Conservation (phyloP, 768 basidiomycete species). For the Boletus subcaerulescens region DNA sequence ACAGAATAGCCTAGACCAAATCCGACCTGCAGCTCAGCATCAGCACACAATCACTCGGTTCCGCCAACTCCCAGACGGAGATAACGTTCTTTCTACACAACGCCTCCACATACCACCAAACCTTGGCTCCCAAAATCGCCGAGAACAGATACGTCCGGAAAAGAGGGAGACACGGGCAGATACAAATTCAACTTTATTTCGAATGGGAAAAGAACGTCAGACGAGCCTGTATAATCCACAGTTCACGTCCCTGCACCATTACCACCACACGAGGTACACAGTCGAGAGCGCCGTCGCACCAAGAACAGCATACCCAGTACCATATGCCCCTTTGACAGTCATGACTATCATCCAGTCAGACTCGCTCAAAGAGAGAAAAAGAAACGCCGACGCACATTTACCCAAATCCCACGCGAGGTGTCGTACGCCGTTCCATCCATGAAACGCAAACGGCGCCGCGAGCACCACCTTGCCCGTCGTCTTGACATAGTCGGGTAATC, state of each 20-base stretch:
- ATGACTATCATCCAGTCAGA: constrained; percentile 50
- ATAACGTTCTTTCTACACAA: no score
- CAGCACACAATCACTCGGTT: no score
- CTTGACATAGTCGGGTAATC: constrained; percentile 76
- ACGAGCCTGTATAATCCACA: not conserved
- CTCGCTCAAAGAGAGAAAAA: no score
- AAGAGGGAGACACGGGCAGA: not conserved
- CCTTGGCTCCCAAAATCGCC: no score
- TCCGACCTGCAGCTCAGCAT: no score
- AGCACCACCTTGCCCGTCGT: constrained; percentile 72
- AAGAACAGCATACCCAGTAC: constrained; percentile 79
- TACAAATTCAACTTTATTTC: not conserved
- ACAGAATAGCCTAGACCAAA: no score
- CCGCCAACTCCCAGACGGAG: no score
- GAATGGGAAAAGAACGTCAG: not conserved
- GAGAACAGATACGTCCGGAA: no score
- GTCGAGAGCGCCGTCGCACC: constrained; percentile 77
- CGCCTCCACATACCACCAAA: no score
- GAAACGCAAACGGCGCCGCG: constrained; percentile 88
- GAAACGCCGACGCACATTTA: constrained; percentile 61
- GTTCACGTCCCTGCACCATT: constrained; percentile 13
- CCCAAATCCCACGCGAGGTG: constrained; percentile 90
- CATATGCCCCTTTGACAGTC: constrained; percentile 75
- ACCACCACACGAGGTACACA: constrained; percentile 48
- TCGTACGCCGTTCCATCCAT: constrained; percentile 84